A percentile compares a stretch with the other conserved stretches of the same genome.
Evolutionary conservation across 805 yeast genomes (phyloP).

Genomic region (Starmera quercuum): DNA sequence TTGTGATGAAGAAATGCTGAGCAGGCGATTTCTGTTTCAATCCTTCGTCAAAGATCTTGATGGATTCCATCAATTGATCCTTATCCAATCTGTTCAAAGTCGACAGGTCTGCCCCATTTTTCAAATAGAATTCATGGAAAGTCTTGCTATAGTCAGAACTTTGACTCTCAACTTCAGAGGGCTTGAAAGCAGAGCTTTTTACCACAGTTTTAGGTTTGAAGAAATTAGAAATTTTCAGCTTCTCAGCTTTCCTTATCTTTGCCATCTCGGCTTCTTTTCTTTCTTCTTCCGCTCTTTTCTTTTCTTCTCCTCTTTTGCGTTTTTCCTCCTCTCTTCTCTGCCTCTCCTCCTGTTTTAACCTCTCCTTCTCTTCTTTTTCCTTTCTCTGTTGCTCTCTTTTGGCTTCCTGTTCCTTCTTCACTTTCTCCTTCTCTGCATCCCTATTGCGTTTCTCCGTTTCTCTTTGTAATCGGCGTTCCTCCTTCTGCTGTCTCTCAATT

Average conservation of each 20-base stretch:
- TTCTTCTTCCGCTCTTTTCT: slow-evolving; percentile 28
- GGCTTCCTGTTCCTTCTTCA: slow-evolving; percentile 6
- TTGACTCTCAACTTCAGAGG: slow-evolving; percentile 1
- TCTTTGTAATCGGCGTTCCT: slow-evolving; percentile 4
- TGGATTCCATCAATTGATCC: slow-evolving; percentile 1
- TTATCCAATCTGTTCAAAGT: slow-evolving; percentile 3
- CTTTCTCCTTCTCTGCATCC: slow-evolving; percentile 10
- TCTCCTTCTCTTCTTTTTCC: slow-evolving; percentile 16
- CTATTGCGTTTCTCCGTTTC: slow-evolving; percentile 6
- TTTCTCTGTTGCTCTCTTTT: slow-evolving; percentile 12
- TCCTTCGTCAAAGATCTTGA: slow-evolving; percentile 6
- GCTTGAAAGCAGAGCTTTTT: slow-evolving; percentile 8
- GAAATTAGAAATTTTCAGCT: slow-evolving; percentile 22
- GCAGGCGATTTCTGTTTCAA: slow-evolving; percentile 1
- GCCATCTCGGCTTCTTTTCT: slow-evolving; percentile 24
- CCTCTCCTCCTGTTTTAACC: slow-evolving; percentile 22
- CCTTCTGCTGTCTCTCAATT: slow-evolving; percentile 13
- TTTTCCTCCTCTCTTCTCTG: slow-evolving; percentile 19
- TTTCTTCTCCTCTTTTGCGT: slow-evolving; percentile 27
- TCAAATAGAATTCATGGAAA: slow-evolving; percentile 30
- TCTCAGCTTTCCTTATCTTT: slow-evolving; percentile 9
- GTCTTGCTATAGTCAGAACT: slow-evolving; percentile 24
- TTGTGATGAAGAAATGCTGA: slow-evolving; percentile 2
- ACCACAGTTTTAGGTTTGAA: slow-evolving; percentile 19
- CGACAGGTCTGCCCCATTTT: slow-evolving; percentile 24